A percentile compares a stretch with the other conserved stretches of the same genome.
phyloP scores from a whole-genome alignment of 176 grass and related monocot species.

The Bromus sterilis region DNA sequence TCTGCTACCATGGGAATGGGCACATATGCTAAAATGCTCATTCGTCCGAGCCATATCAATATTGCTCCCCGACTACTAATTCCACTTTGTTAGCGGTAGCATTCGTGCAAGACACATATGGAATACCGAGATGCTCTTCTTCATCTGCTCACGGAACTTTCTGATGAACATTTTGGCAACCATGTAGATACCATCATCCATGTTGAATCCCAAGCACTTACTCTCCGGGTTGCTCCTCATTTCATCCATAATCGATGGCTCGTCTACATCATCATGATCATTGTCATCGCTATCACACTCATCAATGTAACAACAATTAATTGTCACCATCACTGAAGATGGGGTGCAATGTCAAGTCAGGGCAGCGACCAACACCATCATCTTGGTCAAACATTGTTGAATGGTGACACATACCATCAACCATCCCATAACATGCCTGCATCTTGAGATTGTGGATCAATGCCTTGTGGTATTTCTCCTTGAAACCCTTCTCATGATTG shows the following conservation, averaged over 20 bases:
- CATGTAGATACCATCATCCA: constrained; percentile 66
- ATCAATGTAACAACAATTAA: background rate
- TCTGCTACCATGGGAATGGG: no score
- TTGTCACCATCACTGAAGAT: background rate
- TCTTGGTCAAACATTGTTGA: background rate
- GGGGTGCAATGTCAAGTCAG: background rate
- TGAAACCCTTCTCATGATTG: background rate
- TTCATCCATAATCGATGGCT: constrained; percentile 46
- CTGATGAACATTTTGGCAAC: constrained; percentile 65
- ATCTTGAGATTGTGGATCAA: no score
- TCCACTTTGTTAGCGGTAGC: background rate
- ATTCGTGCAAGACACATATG: background rate
- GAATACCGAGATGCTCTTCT: background rate
- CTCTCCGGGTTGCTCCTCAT: constrained; percentile 47
- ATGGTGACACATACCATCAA: background rate
- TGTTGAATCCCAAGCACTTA: constrained; percentile 41
- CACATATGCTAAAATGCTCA: no score
- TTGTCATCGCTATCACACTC: background rate
- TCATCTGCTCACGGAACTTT: constrained; percentile 61
- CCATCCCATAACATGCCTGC: background rate
- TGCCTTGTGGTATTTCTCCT: background rate
- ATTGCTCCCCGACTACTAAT: no score
- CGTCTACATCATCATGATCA: background rate
- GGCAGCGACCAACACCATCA: background rate
- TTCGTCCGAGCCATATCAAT: no score